Base-by-base conservation (phyloP, 2,329 filamentous ascomycete species). In the Microdochium bolleyi region DNA sequence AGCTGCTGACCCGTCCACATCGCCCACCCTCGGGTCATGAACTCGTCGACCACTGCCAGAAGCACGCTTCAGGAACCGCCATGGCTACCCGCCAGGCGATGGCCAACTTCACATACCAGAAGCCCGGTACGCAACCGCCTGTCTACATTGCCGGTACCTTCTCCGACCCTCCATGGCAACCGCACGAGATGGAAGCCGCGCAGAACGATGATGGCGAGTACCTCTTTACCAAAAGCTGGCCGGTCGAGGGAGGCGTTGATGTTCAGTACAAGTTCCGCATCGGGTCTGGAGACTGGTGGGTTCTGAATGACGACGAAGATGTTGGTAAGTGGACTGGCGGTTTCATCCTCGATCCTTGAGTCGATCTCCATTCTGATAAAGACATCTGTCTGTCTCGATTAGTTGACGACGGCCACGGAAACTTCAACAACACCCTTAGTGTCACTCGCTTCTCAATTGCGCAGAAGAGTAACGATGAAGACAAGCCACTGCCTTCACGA, bases 231-330 rank as follows among this genome's bases (percentile, higher is more conserved):
- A 81, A 81, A 54, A 67, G 74, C 1, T 73, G 89, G 48, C 64
- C 75, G 34, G 73, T 79, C 8, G 72, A 80, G 19, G 71, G 78
- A 22, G 79, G 78, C 22, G 76, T 79, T 49, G 77, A 81, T 53
- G 81, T 89, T 58, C 83, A 88, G 61, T 92, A 90, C 76, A 91
- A 89, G 67, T 87, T 91, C 59, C 79, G 85, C 27, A 71, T 87
- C 34, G 86, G 85, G 10, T 65, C 75, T 21, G 81, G 80, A 49
- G 79, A 88, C 57, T 88, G 83, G 81, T 89, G 86, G 86, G 73
- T 83, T 24, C 67, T 88, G 48, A 81, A 90, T 59, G 82, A 88
- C 54, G 73, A 72, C 48, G 73, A 76, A 52, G 78, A 81, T 14
- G 82, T 75, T 52, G 75, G 85, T 87, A 72, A 58, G 41, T 46